Evolutionary conservation across 768 basidiomycete genomes (phyloP).

Genomic region (Cubamyces sp.): DNA sequence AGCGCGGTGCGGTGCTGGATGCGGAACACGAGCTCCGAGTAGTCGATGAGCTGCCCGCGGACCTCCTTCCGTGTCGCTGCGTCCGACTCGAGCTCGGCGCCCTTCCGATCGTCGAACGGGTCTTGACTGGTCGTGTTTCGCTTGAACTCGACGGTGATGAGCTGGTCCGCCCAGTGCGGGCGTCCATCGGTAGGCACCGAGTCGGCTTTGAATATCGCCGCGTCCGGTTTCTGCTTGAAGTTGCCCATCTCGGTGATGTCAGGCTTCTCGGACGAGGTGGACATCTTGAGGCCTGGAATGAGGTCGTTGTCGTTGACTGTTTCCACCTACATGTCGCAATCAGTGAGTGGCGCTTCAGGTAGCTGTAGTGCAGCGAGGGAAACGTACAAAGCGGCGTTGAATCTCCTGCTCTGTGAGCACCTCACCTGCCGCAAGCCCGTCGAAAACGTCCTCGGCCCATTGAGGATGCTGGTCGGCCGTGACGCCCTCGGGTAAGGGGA

Average conservation of each 20-base stretch:
- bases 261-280: background rate
- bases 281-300: background rate
- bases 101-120: background rate
- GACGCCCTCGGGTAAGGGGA: background rate
- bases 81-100: background rate
- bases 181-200: background rate
- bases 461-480: background rate
- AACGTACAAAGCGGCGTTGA: background rate
- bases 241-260: background rate
- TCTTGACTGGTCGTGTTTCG: background rate
- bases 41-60: constrained; percentile 1
- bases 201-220: background rate
- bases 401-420: background rate
- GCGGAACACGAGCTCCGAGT: background rate
- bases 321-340: background rate
- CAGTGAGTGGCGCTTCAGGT: background rate
- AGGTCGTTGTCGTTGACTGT: background rate
- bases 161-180: constrained; percentile 3
- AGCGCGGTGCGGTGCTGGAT: constrained; percentile 3
- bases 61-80: background rate
- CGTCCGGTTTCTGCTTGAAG: background rate
- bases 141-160: constrained; percentile 4
- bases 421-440: background rate
- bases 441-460: background rate
- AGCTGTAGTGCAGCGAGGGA: too few relatives aligned